A percentile compares a stretch with the other conserved stretches of the same genome.
Evolutionary conservation across 75 land plant genomes (phyloP).

Genomic region (Chamaecyparis obtusa): DNA sequence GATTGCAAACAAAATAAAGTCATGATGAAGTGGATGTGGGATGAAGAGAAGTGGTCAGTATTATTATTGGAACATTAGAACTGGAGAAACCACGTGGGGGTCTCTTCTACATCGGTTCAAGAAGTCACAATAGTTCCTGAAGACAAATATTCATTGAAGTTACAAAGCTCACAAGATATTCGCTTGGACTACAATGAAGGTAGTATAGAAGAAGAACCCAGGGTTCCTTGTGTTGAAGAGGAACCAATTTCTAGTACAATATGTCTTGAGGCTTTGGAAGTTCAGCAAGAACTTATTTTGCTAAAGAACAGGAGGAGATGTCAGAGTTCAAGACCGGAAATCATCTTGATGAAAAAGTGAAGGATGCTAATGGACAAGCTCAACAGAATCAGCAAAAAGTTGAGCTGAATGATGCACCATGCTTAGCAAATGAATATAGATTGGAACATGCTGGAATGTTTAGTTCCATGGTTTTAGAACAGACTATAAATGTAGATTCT

Average conservation of each 20-base stretch:
- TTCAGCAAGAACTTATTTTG: neutral
- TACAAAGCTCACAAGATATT: conserved; percentile 4
- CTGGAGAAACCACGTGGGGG: no score
- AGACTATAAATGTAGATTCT: neutral
- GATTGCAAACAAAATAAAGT: no score
- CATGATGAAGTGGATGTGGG: no score
- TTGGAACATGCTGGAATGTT: neutral
- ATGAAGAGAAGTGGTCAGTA: no score
- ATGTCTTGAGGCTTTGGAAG: neutral
- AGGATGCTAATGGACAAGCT: conserved; percentile 8
- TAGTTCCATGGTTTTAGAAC: neutral
- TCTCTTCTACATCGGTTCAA: conserved; percentile 39
- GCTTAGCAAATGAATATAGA: neutral
- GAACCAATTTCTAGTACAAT: neutral
- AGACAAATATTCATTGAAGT: neutral
- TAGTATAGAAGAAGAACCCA: neutral
- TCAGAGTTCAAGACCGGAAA: neutral
- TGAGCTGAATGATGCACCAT: no score
- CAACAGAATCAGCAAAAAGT: conserved; percentile 1
- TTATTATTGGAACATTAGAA: no score
- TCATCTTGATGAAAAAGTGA: neutral
- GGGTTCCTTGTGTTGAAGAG: conserved; percentile 1
- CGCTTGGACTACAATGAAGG: neutral
- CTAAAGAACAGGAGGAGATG: conserved; percentile 2
- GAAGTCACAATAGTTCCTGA: neutral